Evolutionary conservation across 1,284 basidiomycete species (phyloP).

Genomic region (Pisolithus thermaeus): DNA sequence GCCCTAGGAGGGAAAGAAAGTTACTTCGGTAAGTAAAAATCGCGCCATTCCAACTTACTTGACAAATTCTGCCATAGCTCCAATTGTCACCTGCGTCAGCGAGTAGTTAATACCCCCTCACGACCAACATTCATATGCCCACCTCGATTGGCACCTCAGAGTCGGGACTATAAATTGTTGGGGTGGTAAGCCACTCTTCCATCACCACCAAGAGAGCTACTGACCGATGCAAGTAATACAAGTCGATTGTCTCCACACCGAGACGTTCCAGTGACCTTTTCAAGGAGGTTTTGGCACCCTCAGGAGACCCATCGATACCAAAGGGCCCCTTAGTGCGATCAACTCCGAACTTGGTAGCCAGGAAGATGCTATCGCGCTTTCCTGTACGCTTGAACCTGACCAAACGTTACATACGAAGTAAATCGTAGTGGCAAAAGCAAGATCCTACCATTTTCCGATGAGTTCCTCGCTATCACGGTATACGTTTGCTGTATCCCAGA

Average conservation of each 20-base stretch:
- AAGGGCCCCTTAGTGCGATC: conserved; percentile 1
- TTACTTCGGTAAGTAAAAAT: background rate
- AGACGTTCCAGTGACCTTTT: conserved; percentile 27
- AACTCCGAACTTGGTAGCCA: conserved; percentile 42
- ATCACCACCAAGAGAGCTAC: background rate
- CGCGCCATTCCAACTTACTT: conserved; percentile 15
- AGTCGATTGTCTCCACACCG: conserved; percentile 27
- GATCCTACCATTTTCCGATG: conserved; percentile 34
- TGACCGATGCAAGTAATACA: conserved; percentile 29
- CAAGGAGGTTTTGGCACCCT: conserved; percentile 21
- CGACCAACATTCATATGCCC: background rate
- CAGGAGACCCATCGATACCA: conserved; percentile 17
- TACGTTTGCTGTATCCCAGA: conserved; percentile 36
- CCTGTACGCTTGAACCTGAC: conserved; percentile 33
- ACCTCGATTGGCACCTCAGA: conserved; percentile 16
- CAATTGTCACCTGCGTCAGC: conserved; percentile 23
- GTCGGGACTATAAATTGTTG: conserved; percentile 9
- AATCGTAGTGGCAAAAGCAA: background rate
- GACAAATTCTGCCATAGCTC: conserved; percentile 30
- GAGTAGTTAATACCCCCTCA: background rate
- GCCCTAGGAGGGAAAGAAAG: conserved; percentile 13
- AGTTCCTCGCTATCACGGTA: conserved; percentile 35
- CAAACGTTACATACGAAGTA: no score
- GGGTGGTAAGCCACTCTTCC: background rate
- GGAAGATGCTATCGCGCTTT: conserved; percentile 38